Evolutionary conservation across 169 alveolate genomes (phyloP).

Genomic region (Plasmodium cynomolgi): DNA sequence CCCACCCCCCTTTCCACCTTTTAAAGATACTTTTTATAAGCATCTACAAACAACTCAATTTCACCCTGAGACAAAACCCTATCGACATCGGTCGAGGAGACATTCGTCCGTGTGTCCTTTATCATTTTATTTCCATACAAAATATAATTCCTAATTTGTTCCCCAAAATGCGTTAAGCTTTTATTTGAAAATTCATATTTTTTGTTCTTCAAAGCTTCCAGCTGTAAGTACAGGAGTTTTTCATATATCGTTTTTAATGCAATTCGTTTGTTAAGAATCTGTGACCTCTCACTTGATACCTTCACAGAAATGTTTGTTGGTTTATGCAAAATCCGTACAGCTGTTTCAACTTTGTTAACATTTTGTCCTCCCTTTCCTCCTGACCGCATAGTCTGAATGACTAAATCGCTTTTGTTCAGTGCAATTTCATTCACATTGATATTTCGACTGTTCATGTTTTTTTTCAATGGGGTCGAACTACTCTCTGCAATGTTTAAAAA

Average conservation of each 20-base stretch:
- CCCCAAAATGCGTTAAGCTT: conserved; percentile 68
- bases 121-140: conserved; percentile 72
- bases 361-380: conserved; percentile 97
- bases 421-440: conserved; percentile 57
- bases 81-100: conserved; percentile 49
- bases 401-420: conserved; percentile 87
- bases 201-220: conserved; percentile 57
- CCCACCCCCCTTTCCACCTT: not conserved
- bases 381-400: conserved; percentile 92
- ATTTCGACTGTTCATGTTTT: conserved; percentile 15
- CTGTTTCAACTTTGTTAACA: conserved; percentile 95
- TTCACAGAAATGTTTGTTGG: conserved; percentile 93
- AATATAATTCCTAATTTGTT: conserved; percentile 71
- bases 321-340: conserved; percentile 93
- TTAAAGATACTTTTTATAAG: conserved; percentile 43
- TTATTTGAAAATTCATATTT: conserved; percentile 55
- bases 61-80: conserved; percentile 60
- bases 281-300: conserved; percentile 83
- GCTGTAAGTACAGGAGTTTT: conserved; percentile 72
- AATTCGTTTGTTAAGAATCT: conserved; percentile 80
- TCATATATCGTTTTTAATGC: conserved; percentile 81
- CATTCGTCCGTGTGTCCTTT: conserved; percentile 56
- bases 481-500: conserved; percentile 58
- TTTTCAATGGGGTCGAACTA: not conserved
- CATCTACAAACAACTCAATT: conserved; percentile 57